Percentiles rank a stretch among this genome's conserved stretches.
These are phyloP conservation scores for Luvunga scandens DNA, from an alignment of 345 rosid genomes.

Conservation along the genomic window DNA sequence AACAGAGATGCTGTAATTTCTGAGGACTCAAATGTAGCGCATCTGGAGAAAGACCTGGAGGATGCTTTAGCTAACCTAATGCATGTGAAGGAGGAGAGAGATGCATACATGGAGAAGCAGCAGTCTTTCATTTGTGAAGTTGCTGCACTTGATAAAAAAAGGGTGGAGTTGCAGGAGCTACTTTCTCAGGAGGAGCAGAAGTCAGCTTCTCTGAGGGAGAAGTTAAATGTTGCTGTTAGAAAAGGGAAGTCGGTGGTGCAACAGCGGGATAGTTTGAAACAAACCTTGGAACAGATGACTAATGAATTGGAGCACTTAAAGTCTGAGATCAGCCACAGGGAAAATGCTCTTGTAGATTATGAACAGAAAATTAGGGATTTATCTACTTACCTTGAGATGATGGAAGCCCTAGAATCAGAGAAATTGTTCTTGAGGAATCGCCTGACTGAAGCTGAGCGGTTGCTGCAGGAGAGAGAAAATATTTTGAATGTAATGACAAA, in stretches of 20 bases:
- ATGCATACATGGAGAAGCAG: constrained; percentile 53
- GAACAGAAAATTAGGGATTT: constrained; percentile 61
- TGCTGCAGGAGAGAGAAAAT: constrained; percentile 62
- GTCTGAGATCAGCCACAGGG: constrained; percentile 56
- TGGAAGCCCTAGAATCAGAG: constrained; percentile 65
- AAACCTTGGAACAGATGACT: constrained; percentile 66
- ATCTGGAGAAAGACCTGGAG: constrained; percentile 65
- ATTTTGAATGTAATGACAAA: constrained; percentile 41
- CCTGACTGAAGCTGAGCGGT: constrained; percentile 54
- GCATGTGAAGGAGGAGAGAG: constrained; percentile 68
- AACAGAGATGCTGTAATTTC: constrained; percentile 37
- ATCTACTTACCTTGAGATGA: constrained; percentile 46
- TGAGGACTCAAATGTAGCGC: constrained; percentile 35
- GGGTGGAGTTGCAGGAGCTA: constrained; percentile 55
- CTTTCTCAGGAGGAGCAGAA: constrained; percentile 86
- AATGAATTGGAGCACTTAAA: constrained; percentile 57
- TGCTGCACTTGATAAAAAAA: constrained; percentile 56
- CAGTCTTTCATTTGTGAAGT: constrained; percentile 55
- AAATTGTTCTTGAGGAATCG: constrained; percentile 48
- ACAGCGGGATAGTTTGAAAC: constrained; percentile 76
- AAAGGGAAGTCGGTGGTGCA: constrained; percentile 96
- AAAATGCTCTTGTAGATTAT: constrained; percentile 46
- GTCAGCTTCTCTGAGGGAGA: constrained; percentile 74
- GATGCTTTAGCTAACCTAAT: constrained; percentile 51
- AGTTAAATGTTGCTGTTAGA: constrained; percentile 86